These are phyloP conservation scores for Ceriops decandra DNA, from an alignment of 345 rosid genomes.

Conservation along the genomic window DNA sequence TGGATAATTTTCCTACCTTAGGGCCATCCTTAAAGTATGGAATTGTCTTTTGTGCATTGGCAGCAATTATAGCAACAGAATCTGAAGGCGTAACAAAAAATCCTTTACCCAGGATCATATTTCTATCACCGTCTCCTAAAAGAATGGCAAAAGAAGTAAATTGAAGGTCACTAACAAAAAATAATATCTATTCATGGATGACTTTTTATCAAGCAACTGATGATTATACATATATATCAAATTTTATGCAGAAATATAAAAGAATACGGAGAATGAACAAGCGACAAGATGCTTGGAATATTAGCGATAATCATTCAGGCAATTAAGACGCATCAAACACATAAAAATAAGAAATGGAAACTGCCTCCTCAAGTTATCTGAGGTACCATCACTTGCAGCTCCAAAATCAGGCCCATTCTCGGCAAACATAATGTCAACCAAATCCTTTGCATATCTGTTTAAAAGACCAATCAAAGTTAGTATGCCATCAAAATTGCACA, in stretches of 20 bases:
- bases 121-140: constrained; percentile 94
- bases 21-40: constrained; percentile 78
- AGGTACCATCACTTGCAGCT: constrained; percentile 93
- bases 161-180: too few species aligned
- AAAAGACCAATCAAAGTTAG: constrained; percentile 18
- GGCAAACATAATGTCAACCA: constrained; percentile 76
- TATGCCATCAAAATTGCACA: constrained; percentile 7
- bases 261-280: too few species aligned
- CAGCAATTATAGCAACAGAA: constrained; percentile 91
- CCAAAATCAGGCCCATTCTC: constrained; percentile 90
- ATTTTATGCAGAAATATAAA: too few species aligned
- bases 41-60: constrained; percentile 73
- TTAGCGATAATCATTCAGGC: too few species aligned
- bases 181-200: too few species aligned
- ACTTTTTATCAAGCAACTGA: too few species aligned
- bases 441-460: constrained; percentile 84
- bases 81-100: constrained; percentile 95
- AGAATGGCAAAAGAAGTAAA: constrained; percentile 13
- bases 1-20: constrained; percentile 46
- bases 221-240: too few species aligned
- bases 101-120: constrained; percentile 81
- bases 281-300: too few species aligned
- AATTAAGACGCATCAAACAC: too few species aligned
- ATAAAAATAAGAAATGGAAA: too few species aligned
- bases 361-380: constrained; percentile 1